phyloP scores from a whole-genome alignment of 352 stramenopile species.

The Globisporangium abappressorium region DNA sequence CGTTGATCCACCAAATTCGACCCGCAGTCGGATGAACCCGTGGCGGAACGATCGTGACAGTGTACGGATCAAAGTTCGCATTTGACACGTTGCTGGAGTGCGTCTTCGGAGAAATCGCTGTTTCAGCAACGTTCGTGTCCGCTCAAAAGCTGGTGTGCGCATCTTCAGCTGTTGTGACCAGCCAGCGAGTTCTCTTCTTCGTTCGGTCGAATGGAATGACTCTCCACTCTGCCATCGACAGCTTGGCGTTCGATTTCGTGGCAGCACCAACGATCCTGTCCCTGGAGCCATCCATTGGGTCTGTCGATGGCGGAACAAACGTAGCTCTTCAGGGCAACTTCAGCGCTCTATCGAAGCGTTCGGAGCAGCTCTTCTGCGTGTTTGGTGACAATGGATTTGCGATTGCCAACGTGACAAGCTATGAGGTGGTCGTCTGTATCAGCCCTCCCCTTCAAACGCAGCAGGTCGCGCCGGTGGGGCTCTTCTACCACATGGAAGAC shows the following conservation, averaged over 20 bases:
- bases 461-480: conserved; percentile 18
- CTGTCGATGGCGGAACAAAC: conserved; percentile 27
- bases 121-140: conserved; percentile 28
- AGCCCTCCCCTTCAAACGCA: conserved; percentile 18
- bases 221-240: conserved; percentile 14
- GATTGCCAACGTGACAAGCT: conserved; percentile 9
- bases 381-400: conserved; percentile 25
- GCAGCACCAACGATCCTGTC: conserved; percentile 13
- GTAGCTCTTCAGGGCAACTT: conserved; percentile 33
- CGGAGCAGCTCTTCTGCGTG: conserved; percentile 24
- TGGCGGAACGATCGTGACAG: conserved; percentile 26
- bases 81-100: conserved; percentile 27
- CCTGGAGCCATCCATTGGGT: conserved; percentile 24
- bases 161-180: conserved; percentile 19
- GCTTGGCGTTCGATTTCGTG: conserved; percentile 28
- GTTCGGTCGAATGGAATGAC: conserved; percentile 15
- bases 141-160: conserved; percentile 24
- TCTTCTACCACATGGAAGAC: conserved; percentile 29
- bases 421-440: conserved; percentile 21
- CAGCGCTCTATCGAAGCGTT: conserved; percentile 2
- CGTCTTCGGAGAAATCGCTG: conserved; percentile 28
- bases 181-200: conserved; percentile 14
- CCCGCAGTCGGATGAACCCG: conserved; percentile 34
- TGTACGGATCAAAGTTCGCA: conserved; percentile 26
- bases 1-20: conserved; percentile 23